Percentiles rank a stretch among this genome's conserved stretches.
Conservation (phyloP, 768 basidiomycete species). For the Phylloporus arenicola region DNA sequence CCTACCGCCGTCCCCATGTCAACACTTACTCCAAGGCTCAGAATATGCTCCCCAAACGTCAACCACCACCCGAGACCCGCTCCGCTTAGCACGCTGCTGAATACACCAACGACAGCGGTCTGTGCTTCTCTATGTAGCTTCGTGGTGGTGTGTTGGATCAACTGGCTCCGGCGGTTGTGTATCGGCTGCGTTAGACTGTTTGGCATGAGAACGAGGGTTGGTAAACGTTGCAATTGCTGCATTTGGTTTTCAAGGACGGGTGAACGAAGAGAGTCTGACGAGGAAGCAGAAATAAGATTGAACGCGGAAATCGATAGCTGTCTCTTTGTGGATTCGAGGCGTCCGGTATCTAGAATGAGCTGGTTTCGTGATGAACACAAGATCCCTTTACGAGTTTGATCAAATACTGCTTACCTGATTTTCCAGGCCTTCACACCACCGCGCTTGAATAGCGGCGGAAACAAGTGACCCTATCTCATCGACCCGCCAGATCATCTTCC, state of each 20-base stretch:
- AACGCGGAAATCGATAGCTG: constrained; percentile 39
- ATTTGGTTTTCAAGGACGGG: constrained; percentile 55
- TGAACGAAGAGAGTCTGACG: constrained; percentile 36
- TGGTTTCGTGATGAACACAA: constrained; percentile 21
- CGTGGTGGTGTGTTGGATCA: constrained; percentile 50
- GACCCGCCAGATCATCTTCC: constrained; percentile 36
- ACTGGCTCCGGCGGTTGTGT: constrained; percentile 44
- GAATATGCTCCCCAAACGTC: constrained; percentile 37
- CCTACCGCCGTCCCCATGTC: constrained; percentile 58
- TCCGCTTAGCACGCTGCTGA: constrained; percentile 45
- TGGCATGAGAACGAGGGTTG: constrained; percentile 41
- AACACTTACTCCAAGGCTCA: constrained; percentile 33
- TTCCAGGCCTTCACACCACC: constrained; percentile 45
- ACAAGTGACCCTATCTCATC: constrained; percentile 37
- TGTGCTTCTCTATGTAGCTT: constrained; percentile 64
- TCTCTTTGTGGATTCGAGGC: constrained; percentile 45
- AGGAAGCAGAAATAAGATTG: constrained; percentile 33
- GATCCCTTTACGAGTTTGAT: background rate
- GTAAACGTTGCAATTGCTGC: constrained; percentile 46
- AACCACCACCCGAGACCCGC: constrained; percentile 53
- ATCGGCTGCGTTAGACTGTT: constrained; percentile 48
- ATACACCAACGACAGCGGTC: constrained; percentile 45
- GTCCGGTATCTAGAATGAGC: constrained; percentile 64
- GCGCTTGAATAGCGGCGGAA: constrained; percentile 26
- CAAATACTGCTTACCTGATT: constrained; percentile 36